phyloP scores from a whole-genome alignment of 2,329 filamentous ascomycete species.

The Chaetomium globosum region DNA sequence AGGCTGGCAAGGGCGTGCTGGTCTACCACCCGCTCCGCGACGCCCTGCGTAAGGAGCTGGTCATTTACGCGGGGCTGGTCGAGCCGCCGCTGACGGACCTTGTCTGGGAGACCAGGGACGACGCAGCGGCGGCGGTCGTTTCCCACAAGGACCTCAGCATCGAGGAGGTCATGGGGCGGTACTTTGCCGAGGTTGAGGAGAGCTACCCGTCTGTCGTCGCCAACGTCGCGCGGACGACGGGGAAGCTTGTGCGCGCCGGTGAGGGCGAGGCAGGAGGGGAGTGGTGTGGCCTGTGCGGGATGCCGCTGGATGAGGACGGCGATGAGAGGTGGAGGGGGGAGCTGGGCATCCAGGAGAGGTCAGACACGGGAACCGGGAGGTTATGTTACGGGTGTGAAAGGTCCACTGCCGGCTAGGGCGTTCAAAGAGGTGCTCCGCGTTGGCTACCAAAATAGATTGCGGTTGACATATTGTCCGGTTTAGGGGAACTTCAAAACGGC shows the following conservation, averaged over 20 bases:
- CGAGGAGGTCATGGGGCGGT: slow-evolving; percentile 84
- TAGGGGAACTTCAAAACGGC: not conserved
- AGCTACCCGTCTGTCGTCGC: slow-evolving; percentile 89
- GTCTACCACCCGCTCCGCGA: slow-evolving; percentile 84
- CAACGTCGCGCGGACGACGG: slow-evolving; percentile 91
- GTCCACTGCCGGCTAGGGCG: slow-evolving; percentile 50
- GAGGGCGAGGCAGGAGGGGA: slow-evolving; percentile 38
- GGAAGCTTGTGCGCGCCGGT: slow-evolving; percentile 65
- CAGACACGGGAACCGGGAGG: slow-evolving; percentile 38
- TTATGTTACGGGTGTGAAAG: slow-evolving; percentile 77
- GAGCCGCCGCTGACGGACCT: slow-evolving; percentile 54
- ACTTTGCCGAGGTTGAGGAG: slow-evolving; percentile 82
- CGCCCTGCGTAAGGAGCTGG: slow-evolving; percentile 77
- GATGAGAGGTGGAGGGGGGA: slow-evolving; percentile 66
- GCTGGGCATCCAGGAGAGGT: slow-evolving; percentile 59
- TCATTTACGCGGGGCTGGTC: slow-evolving; percentile 57
- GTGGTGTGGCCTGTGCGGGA: slow-evolving; percentile 69
- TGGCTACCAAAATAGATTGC: not conserved
- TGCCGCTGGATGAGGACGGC: slow-evolving; percentile 64
- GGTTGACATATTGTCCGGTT: slow-evolving; percentile 4
- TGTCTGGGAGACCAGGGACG: slow-evolving; percentile 41
- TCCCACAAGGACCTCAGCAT: slow-evolving; percentile 81
- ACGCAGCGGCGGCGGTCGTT: slow-evolving; percentile 46
- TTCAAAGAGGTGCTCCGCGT: not conserved
- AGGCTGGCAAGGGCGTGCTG: slow-evolving; percentile 16